Evolutionary conservation across 2,329 filamentous ascomycete species (phyloP).

Genomic region (Cercospora sp.): DNA sequence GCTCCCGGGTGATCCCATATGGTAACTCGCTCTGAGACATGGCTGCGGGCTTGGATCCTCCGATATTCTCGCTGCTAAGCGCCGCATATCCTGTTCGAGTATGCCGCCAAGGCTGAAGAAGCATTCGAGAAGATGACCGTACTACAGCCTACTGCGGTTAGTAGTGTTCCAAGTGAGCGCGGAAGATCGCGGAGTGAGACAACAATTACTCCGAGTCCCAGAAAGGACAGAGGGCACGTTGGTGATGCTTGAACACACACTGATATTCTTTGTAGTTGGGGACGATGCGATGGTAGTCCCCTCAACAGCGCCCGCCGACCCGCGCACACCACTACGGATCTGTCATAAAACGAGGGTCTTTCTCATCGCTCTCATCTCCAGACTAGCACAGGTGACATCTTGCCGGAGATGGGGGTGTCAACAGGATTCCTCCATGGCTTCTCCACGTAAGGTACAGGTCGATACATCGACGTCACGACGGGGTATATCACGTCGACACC

Average conservation of each 20-base stretch:
- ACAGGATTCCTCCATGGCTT: background rate
- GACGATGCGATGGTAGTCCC: background rate
- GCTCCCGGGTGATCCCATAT: background rate
- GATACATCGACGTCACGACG: conserved; percentile 2
- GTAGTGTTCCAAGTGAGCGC: background rate
- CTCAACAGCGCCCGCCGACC: background rate
- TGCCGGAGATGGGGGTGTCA: background rate
- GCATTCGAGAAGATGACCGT: background rate
- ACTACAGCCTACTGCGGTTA: background rate
- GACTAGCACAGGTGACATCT: background rate
- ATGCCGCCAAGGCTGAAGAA: conserved; percentile 6
- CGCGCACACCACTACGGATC: background rate
- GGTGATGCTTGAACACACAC: background rate
- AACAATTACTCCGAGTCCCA: background rate
- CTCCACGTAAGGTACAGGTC: background rate
- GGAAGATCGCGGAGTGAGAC: conserved; percentile 4
- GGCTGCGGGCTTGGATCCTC: conserved; percentile 1
- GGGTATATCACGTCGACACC: background rate
- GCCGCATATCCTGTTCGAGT: conserved; percentile 11
- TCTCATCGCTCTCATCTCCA: background rate
- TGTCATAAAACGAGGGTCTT: background rate
- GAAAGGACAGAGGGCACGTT: background rate
- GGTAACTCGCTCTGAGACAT: conserved; percentile 9
- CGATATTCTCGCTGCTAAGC: background rate
- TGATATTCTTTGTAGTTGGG: no score